Evolutionary conservation across 2,329 filamentous ascomycete genomes (phyloP).

Genomic region (Coniochaeta prunicola): DNA sequence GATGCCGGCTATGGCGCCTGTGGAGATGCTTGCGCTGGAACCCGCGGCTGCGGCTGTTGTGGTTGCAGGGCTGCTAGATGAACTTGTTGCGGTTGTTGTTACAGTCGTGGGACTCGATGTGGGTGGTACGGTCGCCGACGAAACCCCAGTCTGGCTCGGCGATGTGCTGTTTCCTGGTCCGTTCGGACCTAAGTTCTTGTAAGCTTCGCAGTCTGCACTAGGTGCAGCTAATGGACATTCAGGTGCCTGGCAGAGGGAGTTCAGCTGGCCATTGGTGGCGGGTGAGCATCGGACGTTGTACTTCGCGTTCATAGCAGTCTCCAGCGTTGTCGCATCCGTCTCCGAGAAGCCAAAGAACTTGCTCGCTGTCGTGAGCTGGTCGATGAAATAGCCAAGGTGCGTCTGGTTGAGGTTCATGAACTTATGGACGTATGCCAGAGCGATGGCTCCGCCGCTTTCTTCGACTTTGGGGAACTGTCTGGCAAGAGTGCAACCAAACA

Average conservation of each 20-base stretch:
- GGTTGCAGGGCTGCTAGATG: background rate
- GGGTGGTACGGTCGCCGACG: background rate
- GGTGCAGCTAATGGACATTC: conserved; percentile 19
- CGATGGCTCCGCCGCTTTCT: conserved; percentile 10
- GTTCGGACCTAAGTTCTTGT: conserved; percentile 14
- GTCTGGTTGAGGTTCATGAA: conserved; percentile 23
- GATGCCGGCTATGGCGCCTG: conserved; percentile 16
- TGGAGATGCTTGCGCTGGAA: background rate
- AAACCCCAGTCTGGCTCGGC: conserved; percentile 5
- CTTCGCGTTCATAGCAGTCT: conserved; percentile 15
- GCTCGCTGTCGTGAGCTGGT: conserved; percentile 18
- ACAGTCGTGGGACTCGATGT: background rate
- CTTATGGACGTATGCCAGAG: conserved; percentile 23
- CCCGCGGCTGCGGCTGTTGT: background rate
- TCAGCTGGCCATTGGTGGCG: conserved; percentile 14
- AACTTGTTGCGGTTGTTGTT: background rate
- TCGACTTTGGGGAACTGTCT: conserved; percentile 8
- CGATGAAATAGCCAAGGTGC: conserved; percentile 22
- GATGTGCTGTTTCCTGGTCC: conserved; percentile 8
- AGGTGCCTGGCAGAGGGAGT: conserved; percentile 18
- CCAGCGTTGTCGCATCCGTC: conserved; percentile 15
- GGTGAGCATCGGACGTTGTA: conserved; percentile 22
- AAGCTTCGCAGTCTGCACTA: conserved; percentile 17
- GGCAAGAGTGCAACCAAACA: conserved; percentile 18
- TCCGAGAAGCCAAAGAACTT: conserved; percentile 20